A percentile compares a stretch with the other conserved stretches of the same genome.
phyloP scores from a whole-genome alignment of 1,284 basidiomycete genomes.

The Ustilago esculenta region DNA sequence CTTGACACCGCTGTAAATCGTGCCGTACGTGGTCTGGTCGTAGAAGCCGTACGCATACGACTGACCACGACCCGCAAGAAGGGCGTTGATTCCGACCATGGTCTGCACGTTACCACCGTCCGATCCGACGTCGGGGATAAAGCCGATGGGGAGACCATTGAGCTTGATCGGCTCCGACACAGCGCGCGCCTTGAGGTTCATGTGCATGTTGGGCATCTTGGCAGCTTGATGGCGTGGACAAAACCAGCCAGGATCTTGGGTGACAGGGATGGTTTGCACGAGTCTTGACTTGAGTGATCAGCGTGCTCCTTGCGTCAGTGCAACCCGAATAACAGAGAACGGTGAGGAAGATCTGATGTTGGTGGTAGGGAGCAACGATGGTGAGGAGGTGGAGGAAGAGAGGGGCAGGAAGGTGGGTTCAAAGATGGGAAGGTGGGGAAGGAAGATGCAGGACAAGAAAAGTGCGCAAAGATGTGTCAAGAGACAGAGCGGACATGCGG shows the following conservation, averaged over 20 bases:
- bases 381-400: not conserved
- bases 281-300: too few relatives aligned
- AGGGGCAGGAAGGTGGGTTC: too few relatives aligned
- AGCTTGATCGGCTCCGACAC: slow-evolving; percentile 30
- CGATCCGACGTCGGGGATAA: slow-evolving; percentile 59
- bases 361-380: not conserved
- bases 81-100: slow-evolving; percentile 48
- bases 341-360: too few relatives aligned
- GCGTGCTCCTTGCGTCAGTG: too few relatives aligned
- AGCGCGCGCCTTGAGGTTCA: slow-evolving; percentile 19
- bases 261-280: too few relatives aligned
- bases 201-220: slow-evolving; percentile 27
- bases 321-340: too few relatives aligned
- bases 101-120: slow-evolving; percentile 50
- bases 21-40: slow-evolving; percentile 65
- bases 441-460: too few relatives aligned
- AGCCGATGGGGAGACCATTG: slow-evolving; percentile 42
- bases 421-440: not conserved
- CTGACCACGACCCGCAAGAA: slow-evolving; percentile 29
- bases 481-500: too few relatives aligned
- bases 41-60: slow-evolving; percentile 60
- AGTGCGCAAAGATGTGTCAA: too few relatives aligned
- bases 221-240: too few relatives aligned
- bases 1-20: slow-evolving; percentile 64
- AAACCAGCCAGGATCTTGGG: too few relatives aligned